phyloP scores from a whole-genome alignment of 129 eudicot genomes.

The Escallonia rubra region DNA sequence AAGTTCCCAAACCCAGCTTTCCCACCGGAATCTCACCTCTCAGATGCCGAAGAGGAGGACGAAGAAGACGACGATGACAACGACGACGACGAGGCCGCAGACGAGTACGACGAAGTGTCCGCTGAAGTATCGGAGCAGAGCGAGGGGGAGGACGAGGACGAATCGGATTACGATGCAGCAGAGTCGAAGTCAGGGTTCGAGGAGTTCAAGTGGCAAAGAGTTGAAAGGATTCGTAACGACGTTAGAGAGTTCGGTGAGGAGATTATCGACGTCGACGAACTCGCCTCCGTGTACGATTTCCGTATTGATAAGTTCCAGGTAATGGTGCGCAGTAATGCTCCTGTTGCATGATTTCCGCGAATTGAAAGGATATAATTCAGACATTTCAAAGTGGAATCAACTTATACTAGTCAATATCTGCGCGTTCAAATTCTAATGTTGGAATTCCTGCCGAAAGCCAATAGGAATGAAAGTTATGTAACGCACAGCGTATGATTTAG shows the following conservation, averaged over 20 bases:
- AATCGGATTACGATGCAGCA: constrained; percentile 15
- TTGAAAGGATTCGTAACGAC: constrained; percentile 66
- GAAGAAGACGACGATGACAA: constrained; percentile 53
- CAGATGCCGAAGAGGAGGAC: constrained; percentile 39
- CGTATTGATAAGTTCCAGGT: constrained; percentile 96
- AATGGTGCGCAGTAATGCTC: neutral
- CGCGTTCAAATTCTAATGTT: no score
- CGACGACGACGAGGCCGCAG: constrained; percentile 67
- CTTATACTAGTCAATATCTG: no score
- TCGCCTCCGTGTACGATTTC: constrained; percentile 74
- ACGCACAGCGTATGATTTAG: no score
- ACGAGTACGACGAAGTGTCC: constrained; percentile 51
- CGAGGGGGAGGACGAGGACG: constrained; percentile 44
- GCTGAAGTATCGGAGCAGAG: constrained; percentile 20
- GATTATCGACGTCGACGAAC: constrained; percentile 73
- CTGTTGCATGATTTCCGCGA: no score
- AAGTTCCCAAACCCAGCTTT: constrained; percentile 42
- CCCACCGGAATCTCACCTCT: constrained; percentile 43
- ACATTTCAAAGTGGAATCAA: no score
- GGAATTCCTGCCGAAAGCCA: no score
- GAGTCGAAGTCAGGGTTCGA: constrained; percentile 40
- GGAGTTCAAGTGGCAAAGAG: constrained; percentile 80
- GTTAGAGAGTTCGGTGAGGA: constrained; percentile 80
- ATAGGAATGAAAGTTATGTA: no score
- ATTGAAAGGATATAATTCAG: no score